Evolutionary conservation across 441 rosid species (phyloP).

Genomic region (Syzygium syzygioides): DNA sequence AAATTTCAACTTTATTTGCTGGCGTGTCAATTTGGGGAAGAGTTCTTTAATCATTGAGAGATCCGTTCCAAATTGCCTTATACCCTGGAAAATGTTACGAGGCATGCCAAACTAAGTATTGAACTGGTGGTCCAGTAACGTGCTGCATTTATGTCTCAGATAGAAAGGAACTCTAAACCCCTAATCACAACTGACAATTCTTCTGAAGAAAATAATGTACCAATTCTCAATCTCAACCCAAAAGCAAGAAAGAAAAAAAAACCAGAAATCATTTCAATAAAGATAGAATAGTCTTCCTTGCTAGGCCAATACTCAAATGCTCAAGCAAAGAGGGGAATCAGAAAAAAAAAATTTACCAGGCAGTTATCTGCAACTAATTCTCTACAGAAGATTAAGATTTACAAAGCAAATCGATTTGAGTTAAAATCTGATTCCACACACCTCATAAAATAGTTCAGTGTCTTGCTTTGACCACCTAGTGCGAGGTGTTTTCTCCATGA

Average conservation of each 20-base stretch:
- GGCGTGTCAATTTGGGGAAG: constrained; percentile 68
- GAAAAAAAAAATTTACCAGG: neutral
- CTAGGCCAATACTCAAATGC: neutral
- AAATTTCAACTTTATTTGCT: constrained; percentile 65
- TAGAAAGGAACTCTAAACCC: neutral
- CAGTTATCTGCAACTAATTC: neutral
- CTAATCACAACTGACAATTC: neutral
- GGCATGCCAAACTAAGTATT: neutral
- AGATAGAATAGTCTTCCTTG: neutral
- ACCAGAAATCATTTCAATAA: neutral
- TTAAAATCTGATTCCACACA: neutral
- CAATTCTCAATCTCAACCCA: neutral
- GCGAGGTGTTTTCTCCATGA: constrained; percentile 60
- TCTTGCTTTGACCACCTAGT: constrained; percentile 84
- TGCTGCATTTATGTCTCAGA: neutral
- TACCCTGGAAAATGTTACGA: constrained; percentile 35
- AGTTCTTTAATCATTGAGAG: constrained; percentile 71
- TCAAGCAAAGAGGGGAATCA: neutral
- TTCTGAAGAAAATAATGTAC: neutral
- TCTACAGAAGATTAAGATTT: neutral
- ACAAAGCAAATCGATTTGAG: neutral
- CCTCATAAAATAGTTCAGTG: constrained; percentile 80
- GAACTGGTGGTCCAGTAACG: neutral
- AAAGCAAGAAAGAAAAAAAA: neutral
- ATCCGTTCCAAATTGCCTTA: constrained; percentile 83